phyloP scores from a whole-genome alignment of 2,329 filamentous ascomycete species.

The Lecanicillium sp. region DNA sequence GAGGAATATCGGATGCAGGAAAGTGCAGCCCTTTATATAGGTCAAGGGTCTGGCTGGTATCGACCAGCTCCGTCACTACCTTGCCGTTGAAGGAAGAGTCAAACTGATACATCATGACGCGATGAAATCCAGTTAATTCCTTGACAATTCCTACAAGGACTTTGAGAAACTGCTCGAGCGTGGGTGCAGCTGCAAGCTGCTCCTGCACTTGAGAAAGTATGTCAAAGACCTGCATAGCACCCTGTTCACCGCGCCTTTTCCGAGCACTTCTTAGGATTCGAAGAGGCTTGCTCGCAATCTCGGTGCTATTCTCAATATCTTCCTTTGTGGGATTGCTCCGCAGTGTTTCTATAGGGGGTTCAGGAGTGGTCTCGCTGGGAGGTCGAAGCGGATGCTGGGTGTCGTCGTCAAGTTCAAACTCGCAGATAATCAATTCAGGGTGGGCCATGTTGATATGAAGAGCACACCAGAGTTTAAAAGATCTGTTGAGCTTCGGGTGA shows the following conservation, averaged over 20 bases:
- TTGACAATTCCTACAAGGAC: conserved; percentile 79
- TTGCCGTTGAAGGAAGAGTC: conserved; percentile 75
- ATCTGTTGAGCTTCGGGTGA: conserved; percentile 40
- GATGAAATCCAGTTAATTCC: conserved; percentile 82
- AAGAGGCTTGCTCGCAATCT: conserved; percentile 68
- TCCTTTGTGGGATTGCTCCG: conserved; percentile 63
- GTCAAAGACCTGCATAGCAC: conserved; percentile 83
- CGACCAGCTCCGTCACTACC: conserved; percentile 80
- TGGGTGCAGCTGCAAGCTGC: conserved; percentile 65
- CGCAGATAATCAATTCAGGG: conserved; percentile 69
- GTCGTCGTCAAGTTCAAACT: conserved; percentile 83
- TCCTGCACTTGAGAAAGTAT: conserved; percentile 90
- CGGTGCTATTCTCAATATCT: conserved; percentile 67
- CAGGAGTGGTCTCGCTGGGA: conserved; percentile 47
- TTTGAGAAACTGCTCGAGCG: conserved; percentile 66
- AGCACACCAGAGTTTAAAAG: conserved; percentile 75
- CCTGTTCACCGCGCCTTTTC: conserved; percentile 67
- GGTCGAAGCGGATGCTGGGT: conserved; percentile 58
- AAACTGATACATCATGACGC: conserved; percentile 91
- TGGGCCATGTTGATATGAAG: conserved; percentile 66
- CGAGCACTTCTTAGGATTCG: conserved; percentile 67
- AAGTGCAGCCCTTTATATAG: conserved; percentile 84
- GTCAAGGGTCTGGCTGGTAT: conserved; percentile 70
- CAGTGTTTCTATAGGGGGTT: conserved; percentile 65
- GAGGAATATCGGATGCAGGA: conserved; percentile 78